phyloP scores from a whole-genome alignment of 164 flowering plant genomes.

The Cinnamomum micranthum region DNA sequence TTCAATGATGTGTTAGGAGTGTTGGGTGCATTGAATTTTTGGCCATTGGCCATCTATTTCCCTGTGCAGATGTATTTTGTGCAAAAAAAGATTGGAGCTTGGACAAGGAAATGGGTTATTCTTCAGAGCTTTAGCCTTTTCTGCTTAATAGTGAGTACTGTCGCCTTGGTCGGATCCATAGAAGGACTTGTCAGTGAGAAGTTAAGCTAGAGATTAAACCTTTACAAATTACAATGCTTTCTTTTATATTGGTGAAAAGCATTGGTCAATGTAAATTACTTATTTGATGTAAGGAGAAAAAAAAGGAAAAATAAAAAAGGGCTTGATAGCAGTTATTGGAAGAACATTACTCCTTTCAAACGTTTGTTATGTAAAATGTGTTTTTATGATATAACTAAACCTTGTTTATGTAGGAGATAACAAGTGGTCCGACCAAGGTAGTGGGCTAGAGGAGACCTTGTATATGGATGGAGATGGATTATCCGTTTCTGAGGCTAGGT shows the following conservation, averaged over 20 bases:
- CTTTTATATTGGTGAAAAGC: neutral
- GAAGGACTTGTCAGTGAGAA: constrained; percentile 31
- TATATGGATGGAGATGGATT: too few species aligned
- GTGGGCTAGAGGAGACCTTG: too few species aligned
- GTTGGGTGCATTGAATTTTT: constrained; percentile 50
- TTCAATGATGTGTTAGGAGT: constrained; percentile 64
- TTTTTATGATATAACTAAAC: neutral
- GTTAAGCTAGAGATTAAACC: constrained; percentile 14
- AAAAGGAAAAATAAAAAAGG: too few species aligned
- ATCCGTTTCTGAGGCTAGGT: too few species aligned
- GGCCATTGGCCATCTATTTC: constrained; percentile 67
- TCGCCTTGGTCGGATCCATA: constrained; percentile 51
- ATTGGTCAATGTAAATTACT: neutral
- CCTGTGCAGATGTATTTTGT: constrained; percentile 67
- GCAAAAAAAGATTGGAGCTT: constrained; percentile 38
- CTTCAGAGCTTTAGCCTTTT: constrained; percentile 33
- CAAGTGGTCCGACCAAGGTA: too few species aligned
- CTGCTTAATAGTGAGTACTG: constrained; percentile 31
- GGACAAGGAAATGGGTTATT: constrained; percentile 50
- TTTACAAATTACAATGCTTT: neutral
- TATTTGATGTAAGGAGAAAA: too few species aligned
- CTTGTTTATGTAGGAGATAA: neutral
- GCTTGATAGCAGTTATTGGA: neutral
- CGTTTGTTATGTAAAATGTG: neutral
- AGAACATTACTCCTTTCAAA: neutral